A percentile compares a stretch with the other conserved stretches of the same genome.
Conservation (phyloP, 2,329 filamentous ascomycete species). For the Teratosphaeria pseudoeucalypti region DNA sequence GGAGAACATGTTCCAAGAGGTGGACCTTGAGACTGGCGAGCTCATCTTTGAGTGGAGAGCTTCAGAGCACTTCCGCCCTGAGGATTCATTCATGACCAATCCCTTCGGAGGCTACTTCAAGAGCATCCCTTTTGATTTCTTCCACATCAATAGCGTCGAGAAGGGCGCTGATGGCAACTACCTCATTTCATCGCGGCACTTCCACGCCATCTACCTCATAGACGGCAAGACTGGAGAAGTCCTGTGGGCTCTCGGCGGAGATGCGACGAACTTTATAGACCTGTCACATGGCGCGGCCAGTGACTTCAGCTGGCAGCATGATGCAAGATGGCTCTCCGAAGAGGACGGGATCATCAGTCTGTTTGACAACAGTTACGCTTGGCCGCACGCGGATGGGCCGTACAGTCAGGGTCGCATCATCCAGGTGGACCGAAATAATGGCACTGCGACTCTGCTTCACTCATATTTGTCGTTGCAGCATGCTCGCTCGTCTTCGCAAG, state of each 20-base stretch:
- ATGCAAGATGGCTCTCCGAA: slow-evolving; percentile 37
- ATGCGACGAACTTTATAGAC: slow-evolving; percentile 18
- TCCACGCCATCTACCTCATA: slow-evolving; percentile 38
- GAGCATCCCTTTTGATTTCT: slow-evolving; percentile 36
- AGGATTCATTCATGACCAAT: slow-evolving; percentile 13
- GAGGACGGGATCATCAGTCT: slow-evolving; percentile 11
- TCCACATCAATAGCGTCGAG: slow-evolving; percentile 47
- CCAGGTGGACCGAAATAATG: slow-evolving; percentile 14
- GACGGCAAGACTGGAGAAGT: slow-evolving; percentile 38
- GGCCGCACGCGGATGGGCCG: slow-evolving; percentile 9
- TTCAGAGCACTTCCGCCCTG: slow-evolving; percentile 25
- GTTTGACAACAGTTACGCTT: slow-evolving; percentile 41
- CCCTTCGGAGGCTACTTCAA: slow-evolving; percentile 1
- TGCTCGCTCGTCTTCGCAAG: slow-evolving; percentile 39
- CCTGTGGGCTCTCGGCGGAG: slow-evolving; percentile 39
- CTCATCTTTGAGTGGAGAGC: slow-evolving; percentile 33
- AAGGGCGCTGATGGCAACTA: slow-evolving; percentile 43
- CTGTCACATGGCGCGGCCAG: slow-evolving; percentile 16
- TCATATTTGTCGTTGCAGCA: slow-evolving; percentile 19
- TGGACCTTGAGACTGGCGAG: slow-evolving; percentile 30
- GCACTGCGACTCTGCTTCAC: slow-evolving; percentile 17
- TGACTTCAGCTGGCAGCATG: slow-evolving; percentile 40
- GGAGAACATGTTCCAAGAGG: slow-evolving; percentile 35
- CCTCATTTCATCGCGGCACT: slow-evolving; percentile 43
- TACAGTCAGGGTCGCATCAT: slow-evolving; percentile 21